Evolutionary conservation across 148 eudicot genomes (phyloP), one percentile per base, ranked within the genome.

Genomic region (Rheum nobile): DNA sequence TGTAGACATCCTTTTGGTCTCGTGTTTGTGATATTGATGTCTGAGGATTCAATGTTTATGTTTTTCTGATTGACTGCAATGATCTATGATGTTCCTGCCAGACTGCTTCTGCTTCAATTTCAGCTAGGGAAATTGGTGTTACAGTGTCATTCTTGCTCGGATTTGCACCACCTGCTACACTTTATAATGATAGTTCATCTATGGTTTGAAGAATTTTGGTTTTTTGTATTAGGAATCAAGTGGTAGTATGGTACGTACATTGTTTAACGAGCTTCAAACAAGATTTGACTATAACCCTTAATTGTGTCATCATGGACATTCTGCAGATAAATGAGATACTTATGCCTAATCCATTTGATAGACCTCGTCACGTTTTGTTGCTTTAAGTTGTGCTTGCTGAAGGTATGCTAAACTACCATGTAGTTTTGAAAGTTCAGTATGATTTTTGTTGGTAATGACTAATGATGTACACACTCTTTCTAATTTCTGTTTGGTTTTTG

Each of bases 131-230:
- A 84, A 85, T 92, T 80, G 91, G 96, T 79, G 99, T 97, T 77
- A 86, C 84, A 42, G 87, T 89, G 72, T 92, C 96, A 19, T 87
- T 96, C 74, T 87, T 92, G 89, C 96, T 96, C 79, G 99, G 99
- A 71, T 84, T 87, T 79, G 90, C 89, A 41, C 99, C 98, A 74
- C 84, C 85, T 77, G 78, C 84, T 78, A 87, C 79, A 48, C 87
- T 96, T 55, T 86, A 97, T 71, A 80, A 89, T 76, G 85, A 79
- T 59, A 82, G 96, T 79, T 92, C 99, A 59, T 80, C 85, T 29
- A 96, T 87, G 96, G 99, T 90, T 65, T 72, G 79, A 65, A 48
- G 7, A 8, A 37, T 59, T 31, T 5, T 32, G 42, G 3, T 63
- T 17, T 3, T 41, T 37, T 38, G 2, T 69, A n/a, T 19, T 11